Evolutionary conservation across 1,139 yeast species (phyloP), one percentile per base, ranked within the genome.

Genomic region (Wickerhamomyces sp.): DNA sequence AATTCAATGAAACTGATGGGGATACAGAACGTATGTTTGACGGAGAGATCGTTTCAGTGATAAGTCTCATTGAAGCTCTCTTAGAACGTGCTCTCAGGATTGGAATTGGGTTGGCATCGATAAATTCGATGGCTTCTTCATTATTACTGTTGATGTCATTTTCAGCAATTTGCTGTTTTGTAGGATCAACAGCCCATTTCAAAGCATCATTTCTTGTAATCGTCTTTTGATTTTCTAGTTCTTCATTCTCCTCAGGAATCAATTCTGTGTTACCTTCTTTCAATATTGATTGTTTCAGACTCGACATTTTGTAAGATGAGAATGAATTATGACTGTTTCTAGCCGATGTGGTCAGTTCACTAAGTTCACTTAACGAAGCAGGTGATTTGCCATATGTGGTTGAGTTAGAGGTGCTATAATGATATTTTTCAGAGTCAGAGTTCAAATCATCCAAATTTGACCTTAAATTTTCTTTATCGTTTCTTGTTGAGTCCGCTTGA

Each of bases 171-270:
- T 16, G 16, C 13, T 24, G 22, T 23, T 43, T 41, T 45, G 19
- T 16, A 4, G 35, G 30, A n/a, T 36, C 39, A 33, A 42, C 44
- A 21, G 42, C 47, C 51, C 51, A 45, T 35, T 40, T 47, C 16
- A 52, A 46, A 4, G 54, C 55, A 17, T 58, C 63, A 16, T 52
- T 58, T 34, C 59, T 62, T 7, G 50, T 40, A 5, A 57, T 54
- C 2, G 61, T 62, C 24, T 15, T 28, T 6, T 39, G 52, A n/a
- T 48, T 55, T 12, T 8, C 7, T n/a, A 37, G 36, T 16, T 44
- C 45, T 21, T 23, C 30, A 20, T 42, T 46, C 26, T 46, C 46
- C 12, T 42, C 28, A 17, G 22, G 9, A 4, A 30, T 26, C 8
- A 20, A 5, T 29, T 27, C 29, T 21, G 15, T 22, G 12, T 23